Base-by-base conservation (phyloP, 2,329 filamentous ascomycete species). In the Ophiognomonia clavigignenti-juglandacearum region DNA sequence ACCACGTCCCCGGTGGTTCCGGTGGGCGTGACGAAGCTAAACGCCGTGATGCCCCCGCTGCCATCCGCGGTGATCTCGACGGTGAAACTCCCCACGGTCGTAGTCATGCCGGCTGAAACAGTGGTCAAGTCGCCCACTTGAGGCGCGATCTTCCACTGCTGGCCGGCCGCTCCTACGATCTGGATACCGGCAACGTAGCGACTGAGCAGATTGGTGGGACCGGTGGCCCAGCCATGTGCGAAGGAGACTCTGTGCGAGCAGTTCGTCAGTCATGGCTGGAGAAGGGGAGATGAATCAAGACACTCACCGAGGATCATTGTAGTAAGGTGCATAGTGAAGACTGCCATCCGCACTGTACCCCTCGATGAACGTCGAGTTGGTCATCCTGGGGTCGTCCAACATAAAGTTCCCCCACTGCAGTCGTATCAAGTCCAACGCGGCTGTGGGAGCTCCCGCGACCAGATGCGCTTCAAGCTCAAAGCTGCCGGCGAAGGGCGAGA, bases 361-460 rank as follows among this genome's bases (percentile, higher is more conserved):
- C 54, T 77, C 74, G 45, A 75, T 72, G 42, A 76, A 75, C 0
- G 72, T 75, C 0, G 64, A 68, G 39, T 77, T 73, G 2, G 74
- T 78, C 71, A 77, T 75, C 29, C 71, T 64, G 0, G 72, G 67
- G 45, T 76, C 70, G 14, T 76, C 64, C 5, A 80, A 67, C 74
- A 80, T 78, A 54, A 75, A 80, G 43, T 50, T 37, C 0, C 70
- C 74, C 64, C 64, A 67, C 7, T 58, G 55, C 0, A 56, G 47
- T 14, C 59, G 55, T 14, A 60, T 59, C 3, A 67, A 56, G 19
- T 59, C 50, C 4, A 67, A 53, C 1, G 61, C 63, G 1, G 54
- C 53, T 5, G 38, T 44, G 0, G 61, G 45, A 0, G 58, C 43
- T 4, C 43, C 42, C 0, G 56, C 57, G 1, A 55, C 39, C 18